Percentiles rank a stretch among this genome's conserved stretches.
phyloP scores from a whole-genome alignment of 345 rosid species.

The Citrus medica region DNA sequence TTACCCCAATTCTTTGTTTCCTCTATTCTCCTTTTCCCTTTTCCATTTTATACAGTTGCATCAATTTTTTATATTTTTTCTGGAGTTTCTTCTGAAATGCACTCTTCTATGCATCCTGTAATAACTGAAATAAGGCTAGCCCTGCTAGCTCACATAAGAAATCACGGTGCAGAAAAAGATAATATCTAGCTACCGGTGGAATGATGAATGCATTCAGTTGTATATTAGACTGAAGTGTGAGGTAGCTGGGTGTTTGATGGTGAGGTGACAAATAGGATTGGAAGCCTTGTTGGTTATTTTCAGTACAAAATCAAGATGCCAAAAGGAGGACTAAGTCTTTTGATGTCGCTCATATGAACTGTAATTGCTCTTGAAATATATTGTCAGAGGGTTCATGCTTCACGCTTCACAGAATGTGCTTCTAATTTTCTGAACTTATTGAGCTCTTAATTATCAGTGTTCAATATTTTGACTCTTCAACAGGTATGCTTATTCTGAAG shows the following conservation, averaged over 20 bases:
- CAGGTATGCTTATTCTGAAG: slow-evolving; percentile 83
- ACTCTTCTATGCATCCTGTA: background rate
- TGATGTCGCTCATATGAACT: background rate
- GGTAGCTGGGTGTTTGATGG: background rate
- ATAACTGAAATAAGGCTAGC: background rate
- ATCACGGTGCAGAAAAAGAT: background rate
- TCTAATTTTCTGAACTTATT: background rate
- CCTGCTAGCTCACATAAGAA: background rate
- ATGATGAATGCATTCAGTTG: background rate
- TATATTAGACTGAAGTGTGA: background rate
- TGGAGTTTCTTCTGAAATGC: background rate
- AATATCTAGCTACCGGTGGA: background rate
- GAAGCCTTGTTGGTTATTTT: background rate
- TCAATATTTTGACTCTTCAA: slow-evolving; percentile 1
- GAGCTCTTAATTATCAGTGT: background rate
- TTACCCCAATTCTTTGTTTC: background rate
- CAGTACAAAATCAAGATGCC: background rate
- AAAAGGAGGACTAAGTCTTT: background rate
- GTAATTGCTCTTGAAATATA: background rate
- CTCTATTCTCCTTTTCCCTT: no score
- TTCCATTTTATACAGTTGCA: background rate
- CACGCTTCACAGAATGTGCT: background rate
- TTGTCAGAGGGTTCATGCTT: background rate
- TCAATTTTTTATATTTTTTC: background rate
- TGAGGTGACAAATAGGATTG: background rate